Evolutionary conservation across 2,329 filamentous ascomycete genomes (phyloP).

Genomic region (Exophiala calicioides): DNA sequence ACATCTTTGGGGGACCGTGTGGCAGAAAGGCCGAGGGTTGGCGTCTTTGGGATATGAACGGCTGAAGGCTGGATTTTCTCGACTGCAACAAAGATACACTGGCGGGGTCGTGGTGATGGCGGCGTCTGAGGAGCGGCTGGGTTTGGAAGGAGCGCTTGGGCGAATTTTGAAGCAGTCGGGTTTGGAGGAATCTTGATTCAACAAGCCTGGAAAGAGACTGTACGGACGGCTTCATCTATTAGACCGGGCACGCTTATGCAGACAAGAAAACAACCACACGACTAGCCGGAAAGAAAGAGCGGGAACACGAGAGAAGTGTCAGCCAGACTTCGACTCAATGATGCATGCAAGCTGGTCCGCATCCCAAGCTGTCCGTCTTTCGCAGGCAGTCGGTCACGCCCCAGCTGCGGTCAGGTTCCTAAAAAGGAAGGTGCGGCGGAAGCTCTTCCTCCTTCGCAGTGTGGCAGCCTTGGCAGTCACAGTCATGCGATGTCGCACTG

Average conservation of each 20-base stretch:
- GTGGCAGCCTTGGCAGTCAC: background rate
- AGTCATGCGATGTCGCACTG: no score
- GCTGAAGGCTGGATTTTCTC: no score
- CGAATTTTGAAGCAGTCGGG: constrained; percentile 4
- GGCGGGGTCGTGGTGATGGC: no score
- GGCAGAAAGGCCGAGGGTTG: constrained; percentile 1
- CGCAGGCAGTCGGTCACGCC: background rate
- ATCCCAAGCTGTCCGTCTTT: no score
- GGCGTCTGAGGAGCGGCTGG: constrained; percentile 3
- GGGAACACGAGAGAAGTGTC: constrained; percentile 2
- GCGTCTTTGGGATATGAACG: background rate
- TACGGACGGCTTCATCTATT: constrained; percentile 24
- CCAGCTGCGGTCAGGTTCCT: background rate
- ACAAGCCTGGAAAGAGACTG: constrained; percentile 24
- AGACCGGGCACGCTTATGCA: constrained; percentile 1
- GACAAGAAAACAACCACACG: background rate
- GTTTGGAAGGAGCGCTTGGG: constrained; percentile 12
- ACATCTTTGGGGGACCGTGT: constrained; percentile 24
- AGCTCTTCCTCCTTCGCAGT: background rate
- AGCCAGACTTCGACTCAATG: no score
- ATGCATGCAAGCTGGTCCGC: no score
- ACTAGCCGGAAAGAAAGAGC: constrained; percentile 2
- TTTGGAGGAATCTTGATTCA: constrained; percentile 11
- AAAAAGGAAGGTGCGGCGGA: constrained; percentile 16
- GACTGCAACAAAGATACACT: no score